A percentile compares a stretch with the other conserved stretches of the same genome.
These are phyloP conservation scores for Coprinopsis sp. DNA, from an alignment of 768 basidiomycete species.

Conservation along the genomic window DNA sequence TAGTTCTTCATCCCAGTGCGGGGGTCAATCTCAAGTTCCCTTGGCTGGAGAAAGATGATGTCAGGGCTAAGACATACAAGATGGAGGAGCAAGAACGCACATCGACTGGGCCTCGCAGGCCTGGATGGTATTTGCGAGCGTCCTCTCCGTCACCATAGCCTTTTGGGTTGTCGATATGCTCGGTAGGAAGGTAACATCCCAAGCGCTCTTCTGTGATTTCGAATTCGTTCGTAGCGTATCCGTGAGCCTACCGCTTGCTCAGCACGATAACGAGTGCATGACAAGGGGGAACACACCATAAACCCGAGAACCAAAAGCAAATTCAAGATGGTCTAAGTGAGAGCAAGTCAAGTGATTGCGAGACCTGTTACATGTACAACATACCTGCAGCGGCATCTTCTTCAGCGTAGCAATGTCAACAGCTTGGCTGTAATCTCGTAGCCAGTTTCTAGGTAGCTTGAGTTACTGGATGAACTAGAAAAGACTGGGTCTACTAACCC, in stretches of 20 bases:
- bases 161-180: conserved; percentile 92
- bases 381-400: conserved; percentile 64
- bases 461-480: neutral
- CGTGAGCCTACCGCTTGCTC: conserved; percentile 49
- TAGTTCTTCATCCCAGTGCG: conserved; percentile 94
- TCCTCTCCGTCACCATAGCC: conserved; percentile 86
- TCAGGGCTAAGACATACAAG: conserved; percentile 4
- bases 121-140: conserved; percentile 69
- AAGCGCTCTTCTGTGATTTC: conserved; percentile 82
- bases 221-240: conserved; percentile 79
- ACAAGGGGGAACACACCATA: conserved; percentile 43
- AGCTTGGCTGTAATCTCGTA: conserved; percentile 86
- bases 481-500: conserved; percentile 40
- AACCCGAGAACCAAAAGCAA: conserved; percentile 90
- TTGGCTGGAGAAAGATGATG: conserved; percentile 39
- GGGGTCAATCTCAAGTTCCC: conserved; percentile 81
- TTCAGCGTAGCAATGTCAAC: conserved; percentile 79
- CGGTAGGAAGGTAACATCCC: conserved; percentile 78
- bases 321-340: conserved; percentile 73
- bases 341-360: neutral
- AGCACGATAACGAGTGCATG: neutral
- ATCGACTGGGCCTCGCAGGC: conserved; percentile 79
- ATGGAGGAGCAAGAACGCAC: conserved; percentile 36
- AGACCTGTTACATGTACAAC: conserved; percentile 13
- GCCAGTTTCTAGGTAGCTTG: conserved; percentile 60